Evolutionary conservation across 768 basidiomycete species (phyloP), one percentile per base, ranked within the genome.

Genomic region (Leccinum arenicola): DNA sequence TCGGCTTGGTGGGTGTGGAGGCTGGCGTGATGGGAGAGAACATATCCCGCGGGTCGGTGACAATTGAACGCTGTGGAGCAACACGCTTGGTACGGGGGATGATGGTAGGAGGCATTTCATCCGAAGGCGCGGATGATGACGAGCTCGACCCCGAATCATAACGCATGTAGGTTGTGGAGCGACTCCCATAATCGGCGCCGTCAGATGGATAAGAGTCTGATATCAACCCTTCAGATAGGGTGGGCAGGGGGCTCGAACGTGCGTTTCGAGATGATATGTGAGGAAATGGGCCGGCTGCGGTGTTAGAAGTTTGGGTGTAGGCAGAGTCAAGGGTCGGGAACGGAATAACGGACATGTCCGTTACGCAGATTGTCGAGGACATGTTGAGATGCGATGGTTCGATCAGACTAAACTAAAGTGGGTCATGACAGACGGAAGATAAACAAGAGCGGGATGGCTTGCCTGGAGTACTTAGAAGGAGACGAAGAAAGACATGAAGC

Each of bases 231-330:
- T 69, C 62, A 12, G 68, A 68, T 15, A 57, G 56, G 19, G 64
- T 36, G 14, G 60, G 47, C 6, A 29, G 47, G 19, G 58, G 52
- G 23, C 6, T 62, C 50, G 64, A 54, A 50, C 54, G 61, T 50
- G 66, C 67, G 36, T 67, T 70, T 51, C 86, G 76, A 55, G 86
- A 81, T 38, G 89, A 85, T 54, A 89, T 78, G 53, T 81, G 75
- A 15, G 87, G 87, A n/a, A 88, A 80, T 56, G 87, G 81, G 8
- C 76, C 75, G 3, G 82, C 80, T 33, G 88, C 84, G 31, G 77
- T 72, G 70, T 86, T 89, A 45, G 83, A 74, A 58, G 74, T 69
- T 50, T 74, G 74, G 50, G 67, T 66, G 56, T 70, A 67, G 59
- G 57, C 53, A 47, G 62, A 65, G 52, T 29, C 67, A 54, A 70